Evolutionary conservation across 2,329 filamentous ascomycete species (phyloP), one percentile per base, ranked within the genome.

Genomic region (Monilinia vaccinii-corymbosi): DNA sequence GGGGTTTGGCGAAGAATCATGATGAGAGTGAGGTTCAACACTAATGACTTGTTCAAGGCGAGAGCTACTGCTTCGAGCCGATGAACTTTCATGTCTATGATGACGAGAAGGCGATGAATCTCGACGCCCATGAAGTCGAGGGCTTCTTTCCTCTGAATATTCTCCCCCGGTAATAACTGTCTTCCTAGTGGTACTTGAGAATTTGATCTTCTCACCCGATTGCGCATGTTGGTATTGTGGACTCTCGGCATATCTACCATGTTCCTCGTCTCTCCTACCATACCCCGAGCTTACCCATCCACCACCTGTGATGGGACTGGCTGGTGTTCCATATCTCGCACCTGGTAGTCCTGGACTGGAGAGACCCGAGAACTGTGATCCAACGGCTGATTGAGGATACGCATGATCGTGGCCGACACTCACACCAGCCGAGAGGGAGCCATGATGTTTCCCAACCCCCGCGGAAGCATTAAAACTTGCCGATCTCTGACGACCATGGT

Each of bases 141-240:
- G 62, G 38, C 64, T 60, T 32, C 25, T 44, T 21, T 58, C 56
- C 18, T 49, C 62, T 47, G 61, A 32, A 52, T 61, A 63, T 9
- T 66, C 46, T 11, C 56, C 53, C 14, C 48, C 45, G n/a, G 57
- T 11, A 50, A 64, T 48, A 65, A 64, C 34, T 65, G 66, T 13
- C 66, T 67, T 59, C 50, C 56, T 21, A 9, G 48, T 57, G 7
- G 55, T 57, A 52, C 66, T 72, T 0, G 70, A 69, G 59, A 75
- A 75, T 2, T 67, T 66, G 32, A 70, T 63, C 28, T 69, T 72
- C 46, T 74, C 71, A 53, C 72, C 71, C 0, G 72, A 64, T 51
- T 71, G 71, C 42, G 72, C 73, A 57, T 78, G 75, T 49, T 78
- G 74, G 68, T 71, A 71, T 47, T 68, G 63, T 50, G 66, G 64